Base-by-base conservation (phyloP, 2,329 filamentous ascomycete genomes). In the Hymenoscyphus fraxineus region DNA sequence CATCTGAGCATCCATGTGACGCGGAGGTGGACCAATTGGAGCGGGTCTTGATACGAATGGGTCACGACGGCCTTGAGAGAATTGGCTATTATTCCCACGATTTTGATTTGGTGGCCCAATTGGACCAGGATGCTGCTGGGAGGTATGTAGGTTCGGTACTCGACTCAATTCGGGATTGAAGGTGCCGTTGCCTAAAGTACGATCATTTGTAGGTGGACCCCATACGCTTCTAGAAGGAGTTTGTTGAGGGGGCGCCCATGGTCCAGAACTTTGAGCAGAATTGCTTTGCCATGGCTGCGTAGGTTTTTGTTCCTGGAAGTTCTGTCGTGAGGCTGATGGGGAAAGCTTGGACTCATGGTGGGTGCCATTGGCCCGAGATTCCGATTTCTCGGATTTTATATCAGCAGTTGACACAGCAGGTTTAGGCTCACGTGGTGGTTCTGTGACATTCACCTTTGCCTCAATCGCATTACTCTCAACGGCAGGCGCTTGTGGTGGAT, bases 111-210 rank as follows among this genome's bases (percentile, higher is more conserved):
- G 74, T 41, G 75, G 74, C 32, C 74, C 75, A 63, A 77, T 77
- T 57, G 75, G 75, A 32, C 72, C 74, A 56, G 75, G 75, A 58
- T 67, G 68, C 22, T 54, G 68, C 22, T 22, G 47, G 40, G 71
- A 64, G 39, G 69, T 64, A 58, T 73, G 71, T 62, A 74, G 71
- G 41, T 74, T 72, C 35, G 74, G 72, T 7, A 75, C 19, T 77
- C 76, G 54, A 75, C 81, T 82, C 60, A 89, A 80, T 69, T 87
- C 85, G 13, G 85, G 81, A 64, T 84, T 86, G 72, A 93, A 93
- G 0, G 89, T 92, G 55, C 90, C 90, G 74, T 93, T 93, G 3
- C 90, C 90, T 22, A 93, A 85, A 12, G 85, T 87, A 62, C 87
- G 83, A 69, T 91, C 87, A 70, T 86, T 85, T 15, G n/a, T 87